phyloP scores from a whole-genome alignment of 768 basidiomycete species.

The Tremella mesenterica region DNA sequence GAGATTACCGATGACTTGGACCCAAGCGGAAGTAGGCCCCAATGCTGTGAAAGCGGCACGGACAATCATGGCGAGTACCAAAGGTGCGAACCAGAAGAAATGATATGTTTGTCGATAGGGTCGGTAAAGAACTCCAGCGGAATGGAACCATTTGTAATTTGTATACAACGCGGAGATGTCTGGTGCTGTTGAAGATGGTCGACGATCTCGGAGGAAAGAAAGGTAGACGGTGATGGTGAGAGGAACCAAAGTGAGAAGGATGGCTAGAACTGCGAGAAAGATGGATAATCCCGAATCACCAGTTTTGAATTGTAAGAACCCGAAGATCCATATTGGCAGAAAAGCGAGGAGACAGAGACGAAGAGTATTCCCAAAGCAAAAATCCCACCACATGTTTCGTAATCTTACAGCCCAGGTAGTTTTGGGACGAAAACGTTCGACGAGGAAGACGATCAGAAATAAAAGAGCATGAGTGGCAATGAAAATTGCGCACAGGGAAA shows the following conservation, averaged over 20 bases:
- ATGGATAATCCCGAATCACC: conserved; percentile 76
- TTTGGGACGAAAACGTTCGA: conserved; percentile 37
- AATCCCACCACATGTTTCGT: conserved; percentile 26
- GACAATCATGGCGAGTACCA: conserved; percentile 56
- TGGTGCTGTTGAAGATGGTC: conserved; percentile 46
- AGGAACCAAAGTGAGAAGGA: conserved; percentile 52
- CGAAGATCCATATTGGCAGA: conserved; percentile 65
- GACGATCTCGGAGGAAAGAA: conserved; percentile 51
- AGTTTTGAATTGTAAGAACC: conserved; percentile 84
- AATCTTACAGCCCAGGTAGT: conserved; percentile 27
- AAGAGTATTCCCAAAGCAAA: conserved; percentile 45
- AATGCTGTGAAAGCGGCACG: conserved; percentile 63
- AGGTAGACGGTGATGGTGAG: conserved; percentile 52
- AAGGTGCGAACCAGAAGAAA: conserved; percentile 58
- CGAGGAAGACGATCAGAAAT: conserved; percentile 48
- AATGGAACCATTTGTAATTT: conserved; percentile 52
- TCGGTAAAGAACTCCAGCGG: conserved; percentile 45
- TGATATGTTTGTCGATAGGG: conserved; percentile 57
- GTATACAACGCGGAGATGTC: conserved; percentile 49
- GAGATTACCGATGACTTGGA: conserved; percentile 61
- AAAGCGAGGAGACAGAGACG: conserved; percentile 60
- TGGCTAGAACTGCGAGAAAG: conserved; percentile 63
- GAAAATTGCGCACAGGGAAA: conserved; percentile 61
- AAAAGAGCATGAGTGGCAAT: conserved; percentile 52
- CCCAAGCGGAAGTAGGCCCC: conserved; percentile 53